Conservation (phyloP, 2,329 filamentous ascomycete species). For the Fonsecaea pedrosoi region DNA sequence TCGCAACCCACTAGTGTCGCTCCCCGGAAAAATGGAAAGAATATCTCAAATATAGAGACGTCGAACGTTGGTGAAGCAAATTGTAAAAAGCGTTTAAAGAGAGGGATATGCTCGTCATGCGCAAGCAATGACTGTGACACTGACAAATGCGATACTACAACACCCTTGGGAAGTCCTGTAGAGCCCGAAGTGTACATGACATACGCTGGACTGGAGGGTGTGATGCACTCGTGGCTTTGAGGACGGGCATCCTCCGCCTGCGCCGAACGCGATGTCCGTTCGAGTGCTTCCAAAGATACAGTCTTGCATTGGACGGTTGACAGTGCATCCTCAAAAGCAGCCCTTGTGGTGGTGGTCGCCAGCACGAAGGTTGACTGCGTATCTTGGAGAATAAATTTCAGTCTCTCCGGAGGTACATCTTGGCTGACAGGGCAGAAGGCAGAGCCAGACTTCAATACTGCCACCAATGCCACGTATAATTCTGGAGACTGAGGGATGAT, state of each 20-base stretch:
- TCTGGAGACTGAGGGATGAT: constrained; percentile 77
- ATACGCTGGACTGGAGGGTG: constrained; percentile 68
- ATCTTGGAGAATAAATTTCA: constrained; percentile 82
- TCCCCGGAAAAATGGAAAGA: constrained; percentile 80
- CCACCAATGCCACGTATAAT: constrained; percentile 78
- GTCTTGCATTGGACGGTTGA: constrained; percentile 47
- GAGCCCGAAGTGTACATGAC: constrained; percentile 94
- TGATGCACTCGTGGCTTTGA: constrained; percentile 39
- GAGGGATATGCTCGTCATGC: constrained; percentile 77
- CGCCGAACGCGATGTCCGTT: background rate
- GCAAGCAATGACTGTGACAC: constrained; percentile 82
- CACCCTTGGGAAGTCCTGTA: constrained; percentile 87
- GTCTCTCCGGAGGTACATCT: constrained; percentile 76
- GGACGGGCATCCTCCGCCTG: background rate
- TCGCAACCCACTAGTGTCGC: constrained; percentile 75
- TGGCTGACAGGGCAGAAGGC: constrained; percentile 85
- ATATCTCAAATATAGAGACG: constrained; percentile 93
- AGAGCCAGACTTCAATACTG: constrained; percentile 78
- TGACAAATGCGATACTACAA: constrained; percentile 78
- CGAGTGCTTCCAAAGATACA: constrained; percentile 43
- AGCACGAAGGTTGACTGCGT: constrained; percentile 73
- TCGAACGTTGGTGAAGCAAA: constrained; percentile 94
- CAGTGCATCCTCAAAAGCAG: constrained; percentile 35
- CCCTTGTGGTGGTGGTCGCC: constrained; percentile 57
- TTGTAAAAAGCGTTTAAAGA: constrained; percentile 81